Evolutionary conservation across 2,329 filamentous ascomycete species (phyloP).

Genomic region (Xylariaceae sp.): DNA sequence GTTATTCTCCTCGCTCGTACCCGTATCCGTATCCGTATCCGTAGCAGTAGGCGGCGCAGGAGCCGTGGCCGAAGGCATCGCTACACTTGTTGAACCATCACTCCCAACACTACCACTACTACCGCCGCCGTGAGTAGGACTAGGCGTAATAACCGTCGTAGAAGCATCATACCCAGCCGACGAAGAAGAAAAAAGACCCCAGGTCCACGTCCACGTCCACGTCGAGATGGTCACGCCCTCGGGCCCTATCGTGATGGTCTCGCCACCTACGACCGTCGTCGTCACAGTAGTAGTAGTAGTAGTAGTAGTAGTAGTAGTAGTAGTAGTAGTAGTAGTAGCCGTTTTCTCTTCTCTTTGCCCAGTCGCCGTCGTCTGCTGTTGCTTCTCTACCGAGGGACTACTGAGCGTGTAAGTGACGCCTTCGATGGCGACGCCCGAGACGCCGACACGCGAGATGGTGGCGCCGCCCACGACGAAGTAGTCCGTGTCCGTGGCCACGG

Average conservation of each 20-base stretch:
- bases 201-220: no score
- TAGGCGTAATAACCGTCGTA: constrained; percentile 36
- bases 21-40: neutral
- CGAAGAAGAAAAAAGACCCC: no score
- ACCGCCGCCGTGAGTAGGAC: neutral
- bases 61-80: constrained; percentile 17
- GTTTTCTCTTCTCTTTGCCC: no score
- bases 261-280: constrained; percentile 43
- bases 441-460: constrained; percentile 45
- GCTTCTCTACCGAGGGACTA: constrained; percentile 29
- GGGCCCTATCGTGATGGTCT: constrained; percentile 48
- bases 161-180: constrained; percentile 42
- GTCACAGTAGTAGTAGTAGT: no score
- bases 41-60: neutral
- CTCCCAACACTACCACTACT: constrained; percentile 18
- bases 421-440: constrained; percentile 44
- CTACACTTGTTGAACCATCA: constrained; percentile 16
- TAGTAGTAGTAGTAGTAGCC: no score
- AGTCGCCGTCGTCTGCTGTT: no score
- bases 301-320: no score
- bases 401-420: constrained; percentile 48
- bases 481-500: constrained; percentile 32
- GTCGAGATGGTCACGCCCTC: constrained; percentile 43
- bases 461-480: constrained; percentile 48
- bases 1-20: constrained; percentile 16